Evolutionary conservation across 1,284 basidiomycete species (phyloP).

Genomic region (Violaceomyces palustris): DNA sequence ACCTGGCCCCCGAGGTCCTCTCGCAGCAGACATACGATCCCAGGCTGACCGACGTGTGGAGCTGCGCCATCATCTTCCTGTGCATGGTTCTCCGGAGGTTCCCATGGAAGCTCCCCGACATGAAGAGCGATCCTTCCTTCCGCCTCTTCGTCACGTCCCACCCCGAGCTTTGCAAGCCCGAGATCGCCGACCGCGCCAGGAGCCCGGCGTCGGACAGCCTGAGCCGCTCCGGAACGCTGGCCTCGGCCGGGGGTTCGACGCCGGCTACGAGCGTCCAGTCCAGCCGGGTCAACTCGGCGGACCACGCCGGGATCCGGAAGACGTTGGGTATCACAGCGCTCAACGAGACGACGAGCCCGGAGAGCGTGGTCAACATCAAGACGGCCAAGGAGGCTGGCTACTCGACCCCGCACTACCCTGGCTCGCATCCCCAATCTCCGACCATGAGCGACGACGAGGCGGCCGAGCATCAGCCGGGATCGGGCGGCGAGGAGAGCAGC

Average conservation of each 20-base stretch:
- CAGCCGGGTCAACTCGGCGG: constrained; percentile 23
- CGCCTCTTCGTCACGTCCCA: constrained; percentile 85
- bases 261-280: constrained; percentile 12
- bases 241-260: neutral
- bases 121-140: constrained; percentile 86
- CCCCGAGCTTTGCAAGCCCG: constrained; percentile 67
- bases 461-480: neutral
- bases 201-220: constrained; percentile 7
- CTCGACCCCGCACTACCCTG: constrained; percentile 34
- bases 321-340: constrained; percentile 11
- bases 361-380: constrained; percentile 19
- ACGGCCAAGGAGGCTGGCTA: constrained; percentile 46
- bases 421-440: constrained; percentile 32
- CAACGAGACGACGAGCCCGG: constrained; percentile 8
- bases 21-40: constrained; percentile 77
- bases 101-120: constrained; percentile 97
- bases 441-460: constrained; percentile 14
- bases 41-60: constrained; percentile 96
- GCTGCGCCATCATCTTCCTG: constrained; percentile 95
- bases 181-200: too few species aligned
- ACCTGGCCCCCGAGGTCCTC: constrained; percentile 96
- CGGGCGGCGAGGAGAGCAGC: neutral
- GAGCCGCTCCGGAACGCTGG: constrained; percentile 11
- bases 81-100: constrained; percentile 97
- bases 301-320: constrained; percentile 7